A percentile compares a stretch with the other conserved stretches of the same genome.
Evolutionary conservation across 345 rosid genomes (phyloP).

Genomic region (Populus tremula): DNA sequence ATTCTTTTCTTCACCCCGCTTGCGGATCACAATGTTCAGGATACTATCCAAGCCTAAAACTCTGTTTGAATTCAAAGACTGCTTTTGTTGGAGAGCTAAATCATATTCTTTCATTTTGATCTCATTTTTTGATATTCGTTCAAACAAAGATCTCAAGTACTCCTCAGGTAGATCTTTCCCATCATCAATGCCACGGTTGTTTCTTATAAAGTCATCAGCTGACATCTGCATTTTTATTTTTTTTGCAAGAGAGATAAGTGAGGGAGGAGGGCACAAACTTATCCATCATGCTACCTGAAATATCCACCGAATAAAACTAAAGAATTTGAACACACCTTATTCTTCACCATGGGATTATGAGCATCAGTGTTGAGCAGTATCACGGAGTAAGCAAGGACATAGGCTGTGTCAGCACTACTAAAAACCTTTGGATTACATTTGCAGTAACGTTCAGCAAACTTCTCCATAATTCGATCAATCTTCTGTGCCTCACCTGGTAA

Average conservation of each 20-base stretch:
- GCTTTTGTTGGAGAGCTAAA: conserved; percentile 75
- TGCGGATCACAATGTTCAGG: conserved; percentile 95
- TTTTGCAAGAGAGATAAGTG: neutral
- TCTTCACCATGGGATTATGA: conserved; percentile 96
- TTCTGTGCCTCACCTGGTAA: conserved; percentile 99
- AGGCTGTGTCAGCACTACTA: conserved; percentile 95
- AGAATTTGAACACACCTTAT: conserved; percentile 60
- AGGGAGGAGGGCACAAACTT: neutral
- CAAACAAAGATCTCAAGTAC: conserved; percentile 82
- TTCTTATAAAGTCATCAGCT: conserved; percentile 92
- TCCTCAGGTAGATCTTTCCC: conserved; percentile 96
- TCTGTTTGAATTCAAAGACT: conserved; percentile 69
- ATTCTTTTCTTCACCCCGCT: conserved; percentile 68
- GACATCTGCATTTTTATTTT: conserved; percentile 67
- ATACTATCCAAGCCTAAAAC: conserved; percentile 85
- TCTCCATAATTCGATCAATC: conserved; percentile 98
- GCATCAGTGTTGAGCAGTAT: conserved; percentile 97
- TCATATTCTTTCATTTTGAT: conserved; percentile 96
- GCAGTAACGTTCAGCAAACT: conserved; percentile 95
- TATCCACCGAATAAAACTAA: conserved; percentile 17
- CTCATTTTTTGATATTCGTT: conserved; percentile 90
- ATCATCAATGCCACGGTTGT: conserved; percentile 98
- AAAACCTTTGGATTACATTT: conserved; percentile 94
- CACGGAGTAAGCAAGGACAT: conserved; percentile 97
- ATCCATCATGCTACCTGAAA: conserved; percentile 27